Conservation (phyloP, 23 red algal genomes). For the Gracilaria vermiculophylla region DNA sequence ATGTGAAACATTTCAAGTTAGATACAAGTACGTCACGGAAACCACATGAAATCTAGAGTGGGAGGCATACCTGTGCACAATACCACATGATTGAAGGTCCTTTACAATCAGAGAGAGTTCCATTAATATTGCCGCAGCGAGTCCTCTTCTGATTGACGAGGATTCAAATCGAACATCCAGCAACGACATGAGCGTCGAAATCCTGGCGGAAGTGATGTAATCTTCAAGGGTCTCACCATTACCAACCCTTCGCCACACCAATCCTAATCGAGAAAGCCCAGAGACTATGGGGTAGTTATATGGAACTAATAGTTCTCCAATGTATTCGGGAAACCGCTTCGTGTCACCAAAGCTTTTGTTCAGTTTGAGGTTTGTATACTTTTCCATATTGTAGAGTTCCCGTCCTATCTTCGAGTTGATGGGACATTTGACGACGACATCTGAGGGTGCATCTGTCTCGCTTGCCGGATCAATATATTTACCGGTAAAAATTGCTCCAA, state of each 20-base stretch:
- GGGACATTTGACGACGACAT: conserved; percentile 81
- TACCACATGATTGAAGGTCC: conserved; percentile 57
- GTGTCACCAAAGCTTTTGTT: neutral
- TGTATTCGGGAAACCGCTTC: conserved; percentile 47
- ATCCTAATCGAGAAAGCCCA: conserved; percentile 46
- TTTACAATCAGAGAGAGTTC: conserved; percentile 46
- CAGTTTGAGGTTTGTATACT: conserved; percentile 82
- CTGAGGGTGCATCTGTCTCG: neutral
- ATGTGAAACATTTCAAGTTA: neutral
- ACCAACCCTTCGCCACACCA: conserved; percentile 77
- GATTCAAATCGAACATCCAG: neutral
- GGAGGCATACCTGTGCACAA: conserved; percentile 70
- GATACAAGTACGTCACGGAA: neutral
- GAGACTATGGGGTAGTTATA: neutral
- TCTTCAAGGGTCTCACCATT: conserved; percentile 83
- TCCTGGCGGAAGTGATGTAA: conserved; percentile 27
- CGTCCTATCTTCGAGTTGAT: conserved; percentile 36
- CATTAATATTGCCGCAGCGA: conserved; percentile 34
- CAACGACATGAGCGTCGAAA: conserved; percentile 13
- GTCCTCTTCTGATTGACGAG: conserved; percentile 3
- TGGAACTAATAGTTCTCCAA: conserved; percentile 59
- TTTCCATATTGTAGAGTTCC: conserved; percentile 76
- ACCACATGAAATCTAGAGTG: neutral
- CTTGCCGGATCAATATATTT: conserved; percentile 21
- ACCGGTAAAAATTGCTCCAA: conserved; percentile 63